Conservation (phyloP, 805 yeast genomes). For the Hanseniaspora osmophila region DNA sequence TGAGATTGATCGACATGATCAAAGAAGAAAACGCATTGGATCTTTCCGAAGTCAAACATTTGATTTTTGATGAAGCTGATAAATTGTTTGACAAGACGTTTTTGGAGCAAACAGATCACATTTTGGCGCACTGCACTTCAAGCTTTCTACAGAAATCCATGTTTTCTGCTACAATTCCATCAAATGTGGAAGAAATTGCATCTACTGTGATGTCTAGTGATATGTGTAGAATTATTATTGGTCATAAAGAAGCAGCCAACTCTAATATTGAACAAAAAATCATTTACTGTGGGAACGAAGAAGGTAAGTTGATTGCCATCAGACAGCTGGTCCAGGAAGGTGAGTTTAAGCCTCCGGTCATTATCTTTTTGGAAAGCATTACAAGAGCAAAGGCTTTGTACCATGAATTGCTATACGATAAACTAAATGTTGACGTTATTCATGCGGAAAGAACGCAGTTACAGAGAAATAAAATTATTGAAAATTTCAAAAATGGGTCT, state of each 20-base stretch:
- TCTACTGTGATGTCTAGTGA: conserved; percentile 62
- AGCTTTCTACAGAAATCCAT: conserved; percentile 51
- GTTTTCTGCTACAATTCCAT: conserved; percentile 84
- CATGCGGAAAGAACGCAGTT: conserved; percentile 86
- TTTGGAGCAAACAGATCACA: conserved; percentile 79
- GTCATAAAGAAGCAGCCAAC: conserved; percentile 89
- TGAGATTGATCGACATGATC: conserved; percentile 70
- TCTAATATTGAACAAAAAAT: conserved; percentile 68
- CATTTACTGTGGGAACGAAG: conserved; percentile 81
- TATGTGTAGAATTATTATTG: conserved; percentile 77
- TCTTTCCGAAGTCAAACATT: conserved; percentile 50
- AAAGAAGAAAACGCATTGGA: conserved; percentile 40
- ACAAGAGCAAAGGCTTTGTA: conserved; percentile 88
- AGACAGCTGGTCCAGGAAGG: conserved; percentile 77
- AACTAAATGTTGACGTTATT: conserved; percentile 83
- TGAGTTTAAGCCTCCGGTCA: conserved; percentile 81
- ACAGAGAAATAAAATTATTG: conserved; percentile 76
- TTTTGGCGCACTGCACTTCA: conserved; percentile 33
- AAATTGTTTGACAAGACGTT: conserved; percentile 77
- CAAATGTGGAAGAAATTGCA: conserved; percentile 82
- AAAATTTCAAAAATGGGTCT: conserved; percentile 76
- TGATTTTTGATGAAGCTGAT: conserved; percentile 93
- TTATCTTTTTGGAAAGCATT: conserved; percentile 83
- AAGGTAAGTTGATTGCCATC: conserved; percentile 85
- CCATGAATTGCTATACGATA: conserved; percentile 85